A percentile compares a stretch with the other conserved stretches of the same genome.
Conservation (phyloP, 2,329 filamentous ascomycete genomes). For the Exserohilum turcica region DNA sequence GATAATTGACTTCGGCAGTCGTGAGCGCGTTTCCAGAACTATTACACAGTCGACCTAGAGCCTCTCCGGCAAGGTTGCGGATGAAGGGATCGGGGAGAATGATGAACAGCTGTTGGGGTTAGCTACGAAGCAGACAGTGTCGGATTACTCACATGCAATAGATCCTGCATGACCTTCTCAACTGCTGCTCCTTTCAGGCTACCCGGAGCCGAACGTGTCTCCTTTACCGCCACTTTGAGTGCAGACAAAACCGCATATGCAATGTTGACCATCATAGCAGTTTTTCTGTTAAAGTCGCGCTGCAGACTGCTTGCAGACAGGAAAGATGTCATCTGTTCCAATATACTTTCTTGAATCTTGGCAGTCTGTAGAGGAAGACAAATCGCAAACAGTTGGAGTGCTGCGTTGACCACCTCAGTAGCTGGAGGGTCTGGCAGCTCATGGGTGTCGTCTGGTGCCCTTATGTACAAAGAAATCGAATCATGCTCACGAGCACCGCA, state of each 20-base stretch:
- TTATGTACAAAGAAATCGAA: slow-evolving; percentile 77
- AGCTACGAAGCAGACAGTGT: background rate
- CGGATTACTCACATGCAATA: slow-evolving; percentile 73
- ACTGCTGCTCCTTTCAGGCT: slow-evolving; percentile 76
- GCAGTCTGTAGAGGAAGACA: slow-evolving; percentile 85
- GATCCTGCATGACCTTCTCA: slow-evolving; percentile 69
- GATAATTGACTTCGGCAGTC: slow-evolving; percentile 83
- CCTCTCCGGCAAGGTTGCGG: slow-evolving; percentile 81
- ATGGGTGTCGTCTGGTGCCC: slow-evolving; percentile 55
- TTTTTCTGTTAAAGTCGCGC: slow-evolving; percentile 83
- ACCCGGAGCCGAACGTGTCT: slow-evolving; percentile 74
- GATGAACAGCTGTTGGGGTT: slow-evolving; percentile 65
- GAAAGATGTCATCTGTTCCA: slow-evolving; percentile 92
- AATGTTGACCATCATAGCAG: slow-evolving; percentile 89
- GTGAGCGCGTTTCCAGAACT: slow-evolving; percentile 87
- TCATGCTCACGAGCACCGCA: slow-evolving; percentile 89
- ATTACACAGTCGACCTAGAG: slow-evolving; percentile 83
- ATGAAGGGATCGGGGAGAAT: slow-evolving; percentile 84
- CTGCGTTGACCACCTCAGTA: slow-evolving; percentile 92
- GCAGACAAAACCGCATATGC: slow-evolving; percentile 79
- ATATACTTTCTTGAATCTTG: slow-evolving; percentile 92
- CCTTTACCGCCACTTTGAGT: slow-evolving; percentile 81
- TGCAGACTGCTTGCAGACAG: slow-evolving; percentile 79
- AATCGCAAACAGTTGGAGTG: slow-evolving; percentile 90
- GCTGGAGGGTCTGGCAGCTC: slow-evolving; percentile 75